Base-by-base conservation (phyloP, 768 basidiomycete species). In the Panellus pusillus region DNA sequence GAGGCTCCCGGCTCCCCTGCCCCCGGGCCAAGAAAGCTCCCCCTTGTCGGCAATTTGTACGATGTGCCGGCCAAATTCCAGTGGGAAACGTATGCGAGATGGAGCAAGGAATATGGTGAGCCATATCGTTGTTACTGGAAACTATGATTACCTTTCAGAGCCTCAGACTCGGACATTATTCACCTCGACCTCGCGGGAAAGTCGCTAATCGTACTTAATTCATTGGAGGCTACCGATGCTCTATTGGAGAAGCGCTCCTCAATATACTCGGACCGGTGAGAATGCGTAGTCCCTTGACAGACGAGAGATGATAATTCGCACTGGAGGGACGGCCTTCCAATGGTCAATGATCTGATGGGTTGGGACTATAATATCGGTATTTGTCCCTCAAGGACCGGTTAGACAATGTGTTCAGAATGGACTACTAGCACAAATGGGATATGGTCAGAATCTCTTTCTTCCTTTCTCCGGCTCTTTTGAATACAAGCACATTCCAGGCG, bases 1-100 rank as follows among this genome's bases (percentile, higher is more conserved):
- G 6, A 45, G 29, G n/a, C 44, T 28, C 31, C 44, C 41, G 20
- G 41, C 43, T 50, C 4, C 69, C 65, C 53, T 75, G 0, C 75
- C 75, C 14, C 76, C 76, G 76, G 76, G 13, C 76, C 76, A 2
- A 70, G 57, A 38, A 68, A 68, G n/a, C 61, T 69, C 29, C 72
- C 74, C 9, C 31, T 78, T 15, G 56, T 75, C 18, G 76, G 76
- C n/a, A 76, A 76, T 59, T 57, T 76, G 11, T 52, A 68, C 24
- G 70, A 77, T 39, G 44, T 79, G n/a, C 76, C 76, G 9, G 61
- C 68, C 38, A 64, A 63, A 15, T 61, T 70, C 32, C 73, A 72
- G n/a, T n/a, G n/a, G n/a, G n/a, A n/a, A n/a, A n/a, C n/a, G n/a
- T n/a, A n/a, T n/a, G n/a, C n/a, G n/a, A n/a, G n/a, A n/a, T n/a